These are phyloP conservation scores for Fraxinus angustifolia DNA, from an alignment of 305 asterid species.

Conservation along the genomic window DNA sequence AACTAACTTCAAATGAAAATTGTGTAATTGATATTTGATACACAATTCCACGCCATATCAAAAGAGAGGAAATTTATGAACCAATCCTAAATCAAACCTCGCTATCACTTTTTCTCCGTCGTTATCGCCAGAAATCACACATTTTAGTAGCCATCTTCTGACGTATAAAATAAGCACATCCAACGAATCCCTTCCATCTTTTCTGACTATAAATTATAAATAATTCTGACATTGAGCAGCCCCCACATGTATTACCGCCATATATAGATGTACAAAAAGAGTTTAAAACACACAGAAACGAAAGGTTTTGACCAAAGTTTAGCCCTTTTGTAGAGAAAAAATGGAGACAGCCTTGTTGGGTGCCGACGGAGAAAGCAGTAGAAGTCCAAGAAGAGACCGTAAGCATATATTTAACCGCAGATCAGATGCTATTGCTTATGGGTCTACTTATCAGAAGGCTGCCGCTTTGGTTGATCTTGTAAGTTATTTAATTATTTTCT, in stretches of 20 bases:
- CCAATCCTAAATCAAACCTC: not conserved
- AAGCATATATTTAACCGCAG: constrained; percentile 28
- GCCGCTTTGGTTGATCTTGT: constrained; percentile 98
- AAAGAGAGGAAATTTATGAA: not conserved
- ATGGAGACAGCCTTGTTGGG: constrained; percentile 58
- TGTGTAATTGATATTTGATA: not conserved
- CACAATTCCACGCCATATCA: not conserved
- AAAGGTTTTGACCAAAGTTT: not conserved
- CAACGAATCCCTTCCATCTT: not conserved
- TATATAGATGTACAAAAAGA: not conserved
- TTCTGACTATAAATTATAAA: not conserved
- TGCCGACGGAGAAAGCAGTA: constrained; percentile 17
- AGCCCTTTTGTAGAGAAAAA: not conserved
- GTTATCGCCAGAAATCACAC: not conserved
- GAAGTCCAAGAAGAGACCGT: constrained; percentile 25
- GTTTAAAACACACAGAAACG: not conserved
- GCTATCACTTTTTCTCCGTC: not conserved
- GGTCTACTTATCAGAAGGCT: constrained; percentile 79
- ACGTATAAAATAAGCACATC: not conserved
- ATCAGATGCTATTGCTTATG: constrained; percentile 75
- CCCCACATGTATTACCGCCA: not conserved
- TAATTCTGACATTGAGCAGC: not conserved
- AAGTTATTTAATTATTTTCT: constrained; percentile 24
- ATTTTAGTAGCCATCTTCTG: not conserved
- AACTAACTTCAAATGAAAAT: not conserved